Evolutionary conservation across 371 early-diverging fungal genomes (phyloP).

Genomic region (Mucor velutinosus): DNA sequence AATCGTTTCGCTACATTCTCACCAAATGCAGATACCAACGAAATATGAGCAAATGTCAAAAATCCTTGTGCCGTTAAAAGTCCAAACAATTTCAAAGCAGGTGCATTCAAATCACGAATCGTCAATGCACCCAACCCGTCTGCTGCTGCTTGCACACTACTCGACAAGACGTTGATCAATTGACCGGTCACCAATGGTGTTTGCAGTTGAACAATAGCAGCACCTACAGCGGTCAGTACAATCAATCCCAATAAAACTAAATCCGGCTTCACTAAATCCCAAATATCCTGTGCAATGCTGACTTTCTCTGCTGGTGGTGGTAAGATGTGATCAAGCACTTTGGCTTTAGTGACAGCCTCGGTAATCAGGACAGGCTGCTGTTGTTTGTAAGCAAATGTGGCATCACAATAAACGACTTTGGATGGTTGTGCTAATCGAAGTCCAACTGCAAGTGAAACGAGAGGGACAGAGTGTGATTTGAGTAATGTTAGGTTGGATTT

Average conservation of each 20-base stretch:
- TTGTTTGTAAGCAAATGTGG: constrained; percentile 3
- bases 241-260: constrained; percentile 55
- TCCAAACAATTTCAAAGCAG: constrained; percentile 58
- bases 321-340: background rate
- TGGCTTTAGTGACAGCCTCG: constrained; percentile 6
- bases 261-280: constrained; percentile 60
- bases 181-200: constrained; percentile 78
- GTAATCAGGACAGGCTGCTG: background rate
- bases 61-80: constrained; percentile 66
- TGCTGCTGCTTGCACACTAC: constrained; percentile 32
- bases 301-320: background rate
- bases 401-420: constrained; percentile 23
- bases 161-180: constrained; percentile 68
- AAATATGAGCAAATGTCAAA: constrained; percentile 74
- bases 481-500: background rate
- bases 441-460: constrained; percentile 12
- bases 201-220: constrained; percentile 68
- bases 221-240: constrained; percentile 61
- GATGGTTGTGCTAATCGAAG: constrained; percentile 6
- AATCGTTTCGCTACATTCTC: constrained; percentile 70
- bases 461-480: constrained; percentile 4
- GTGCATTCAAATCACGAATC: constrained; percentile 46
- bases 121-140: constrained; percentile 26
- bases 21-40: constrained; percentile 73
- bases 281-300: constrained; percentile 39